These are phyloP conservation scores for Pythium myriotylum DNA, from an alignment of 352 stramenopile species.

Conservation along the genomic window DNA sequence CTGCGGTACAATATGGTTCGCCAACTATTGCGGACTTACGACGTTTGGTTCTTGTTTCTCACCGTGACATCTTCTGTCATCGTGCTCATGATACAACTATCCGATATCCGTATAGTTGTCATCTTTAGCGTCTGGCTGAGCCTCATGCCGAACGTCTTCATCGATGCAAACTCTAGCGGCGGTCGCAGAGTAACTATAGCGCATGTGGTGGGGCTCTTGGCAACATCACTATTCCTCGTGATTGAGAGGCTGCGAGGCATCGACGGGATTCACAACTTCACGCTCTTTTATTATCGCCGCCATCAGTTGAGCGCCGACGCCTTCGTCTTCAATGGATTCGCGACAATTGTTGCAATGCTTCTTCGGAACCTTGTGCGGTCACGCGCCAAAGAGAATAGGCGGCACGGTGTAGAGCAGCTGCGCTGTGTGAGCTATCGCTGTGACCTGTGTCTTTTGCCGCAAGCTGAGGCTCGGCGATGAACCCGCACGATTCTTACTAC, in stretches of 20 bases:
- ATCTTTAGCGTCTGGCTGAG: slow-evolving; percentile 3
- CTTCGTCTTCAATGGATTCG: slow-evolving; percentile 12
- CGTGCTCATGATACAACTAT: background rate
- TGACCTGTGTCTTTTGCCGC: background rate
- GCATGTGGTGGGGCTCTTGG: too few relatives aligned
- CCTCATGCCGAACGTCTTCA: slow-evolving; percentile 9
- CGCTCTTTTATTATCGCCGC: too few relatives aligned
- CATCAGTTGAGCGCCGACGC: background rate
- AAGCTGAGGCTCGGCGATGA: background rate
- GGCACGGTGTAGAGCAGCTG: background rate
- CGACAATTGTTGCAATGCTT: slow-evolving; percentile 7
- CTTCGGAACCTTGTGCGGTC: slow-evolving; percentile 7
- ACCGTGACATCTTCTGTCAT: background rate
- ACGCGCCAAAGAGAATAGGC: background rate
- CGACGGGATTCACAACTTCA: too few relatives aligned
- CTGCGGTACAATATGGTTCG: slow-evolving; percentile 14
- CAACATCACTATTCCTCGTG: too few relatives aligned
- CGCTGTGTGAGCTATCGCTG: slow-evolving; percentile 1
- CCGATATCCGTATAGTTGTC: background rate
- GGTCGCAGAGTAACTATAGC: too few relatives aligned
- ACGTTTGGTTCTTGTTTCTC: slow-evolving; percentile 24
- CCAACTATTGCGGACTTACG: slow-evolving; percentile 8
- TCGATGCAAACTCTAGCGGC: slow-evolving; percentile 3
- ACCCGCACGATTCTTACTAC: background rate
- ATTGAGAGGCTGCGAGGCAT: too few relatives aligned